Base-by-base conservation (phyloP, 176 grass and related monocot genomes). In the Zea luxurians region DNA sequence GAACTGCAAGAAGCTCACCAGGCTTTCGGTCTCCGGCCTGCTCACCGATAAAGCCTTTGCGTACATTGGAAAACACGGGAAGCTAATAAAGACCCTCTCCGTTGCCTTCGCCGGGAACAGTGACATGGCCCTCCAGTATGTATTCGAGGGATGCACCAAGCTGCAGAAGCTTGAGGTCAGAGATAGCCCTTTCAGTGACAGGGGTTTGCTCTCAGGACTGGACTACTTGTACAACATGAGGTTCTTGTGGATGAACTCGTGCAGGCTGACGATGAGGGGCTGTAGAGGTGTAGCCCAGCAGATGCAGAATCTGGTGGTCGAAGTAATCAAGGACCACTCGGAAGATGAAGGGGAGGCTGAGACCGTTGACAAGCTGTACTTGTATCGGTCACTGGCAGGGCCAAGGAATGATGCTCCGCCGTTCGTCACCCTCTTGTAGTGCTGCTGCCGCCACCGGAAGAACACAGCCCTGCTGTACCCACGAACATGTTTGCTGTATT, bases 221-320 rank as follows among this genome's bases (percentile, higher is more conserved):
- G 73, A 85, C 58, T 87, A 86, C 65, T 93, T 90, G 76, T 87
- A 97, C 73, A 88, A 87, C 54, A 97, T 97, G 93, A 93, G 93
- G 70, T 97, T 89, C 74, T 83, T 97, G 18, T 97, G 93, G 93
- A 97, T 97, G 93, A 93, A 91, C 47, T 84, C 90, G 6, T 97
- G 93, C 90, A 90, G 70, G 66, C 77, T 93, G 60, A 88, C 93
- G 16, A 84, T 89, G 81, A 88, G 74, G 58, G 90, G 90, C 0
- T 97, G 93, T 78, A 83, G 62, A 73, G 80, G 86, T 59, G 82
- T 97, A 52, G 93, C 93, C 37, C 79, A 73, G 67, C 78, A 79
- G 55, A 93, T 86, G 77, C 87, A 86, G n/a, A 79, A 83, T 72
- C 78, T 97, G 83, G 87, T 88, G 34, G 90, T 97, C 35, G 93